Evolutionary conservation across 148 eudicot genomes (phyloP).

Genomic region (Polygonum aviculare): DNA sequence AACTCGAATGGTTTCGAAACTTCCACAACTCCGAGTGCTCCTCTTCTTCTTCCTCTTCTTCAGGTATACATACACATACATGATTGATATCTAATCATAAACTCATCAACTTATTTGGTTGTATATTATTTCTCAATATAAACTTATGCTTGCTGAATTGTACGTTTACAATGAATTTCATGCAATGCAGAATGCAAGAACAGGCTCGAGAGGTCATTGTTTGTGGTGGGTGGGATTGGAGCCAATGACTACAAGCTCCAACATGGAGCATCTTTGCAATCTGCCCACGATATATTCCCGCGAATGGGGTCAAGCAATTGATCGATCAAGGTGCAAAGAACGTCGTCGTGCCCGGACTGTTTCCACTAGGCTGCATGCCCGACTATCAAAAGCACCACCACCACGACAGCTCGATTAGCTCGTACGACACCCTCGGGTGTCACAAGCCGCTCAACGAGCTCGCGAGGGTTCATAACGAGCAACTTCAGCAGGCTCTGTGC

Average conservation of each 20-base stretch:
- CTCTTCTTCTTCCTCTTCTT: not conserved
- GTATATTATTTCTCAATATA: not conserved
- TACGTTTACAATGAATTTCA: not conserved
- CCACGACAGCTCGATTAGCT: not conserved
- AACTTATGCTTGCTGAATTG: not conserved
- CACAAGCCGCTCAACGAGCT: slow-evolving; percentile 20
- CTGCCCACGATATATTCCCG: not conserved
- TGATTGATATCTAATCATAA: not conserved
- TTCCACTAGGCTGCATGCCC: slow-evolving; percentile 33
- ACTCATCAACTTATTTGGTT: not conserved
- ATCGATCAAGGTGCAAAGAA: not conserved
- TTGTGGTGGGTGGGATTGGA: not conserved
- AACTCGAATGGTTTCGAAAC: not conserved
- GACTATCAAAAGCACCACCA: slow-evolving; percentile 4
- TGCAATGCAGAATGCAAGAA: not conserved
- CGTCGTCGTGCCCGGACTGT: slow-evolving; percentile 5
- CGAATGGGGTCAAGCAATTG: not conserved
- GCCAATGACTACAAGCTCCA: not conserved
- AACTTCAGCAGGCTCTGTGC: slow-evolving; percentile 17
- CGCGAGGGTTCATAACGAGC: slow-evolving; percentile 20
- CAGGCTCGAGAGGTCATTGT: not conserved
- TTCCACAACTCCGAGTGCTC: not conserved
- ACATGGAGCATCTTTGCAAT: not conserved
- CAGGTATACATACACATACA: not conserved
- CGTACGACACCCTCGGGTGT: slow-evolving; percentile 30